These are phyloP conservation scores for Candida insectalens DNA, from an alignment of 805 yeast species.

Conservation along the genomic window DNA sequence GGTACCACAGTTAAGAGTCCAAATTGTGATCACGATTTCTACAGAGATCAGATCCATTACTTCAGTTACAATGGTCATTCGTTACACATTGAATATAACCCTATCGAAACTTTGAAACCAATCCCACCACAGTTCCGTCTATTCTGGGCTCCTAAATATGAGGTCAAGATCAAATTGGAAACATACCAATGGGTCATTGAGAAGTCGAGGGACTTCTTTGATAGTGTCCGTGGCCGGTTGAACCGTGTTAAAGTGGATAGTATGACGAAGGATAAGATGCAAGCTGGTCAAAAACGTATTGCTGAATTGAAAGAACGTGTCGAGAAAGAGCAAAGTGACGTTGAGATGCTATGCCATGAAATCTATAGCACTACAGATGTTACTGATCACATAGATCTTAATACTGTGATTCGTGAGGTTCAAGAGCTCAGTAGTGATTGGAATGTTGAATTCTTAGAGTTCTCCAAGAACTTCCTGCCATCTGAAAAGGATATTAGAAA, in stretches of 20 bases:
- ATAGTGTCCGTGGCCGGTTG: conserved; percentile 60
- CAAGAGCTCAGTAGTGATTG: conserved; percentile 80
- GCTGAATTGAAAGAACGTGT: conserved; percentile 47
- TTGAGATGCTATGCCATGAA: conserved; percentile 35
- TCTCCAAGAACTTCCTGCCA: conserved; percentile 73
- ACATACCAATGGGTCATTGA: conserved; percentile 42
- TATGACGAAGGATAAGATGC: conserved; percentile 60
- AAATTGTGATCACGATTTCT: conserved; percentile 71
- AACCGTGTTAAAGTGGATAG: conserved; percentile 71
- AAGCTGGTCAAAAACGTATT: conserved; percentile 54
- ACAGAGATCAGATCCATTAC: conserved; percentile 72
- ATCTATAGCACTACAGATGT: conserved; percentile 49
- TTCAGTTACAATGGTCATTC: conserved; percentile 76
- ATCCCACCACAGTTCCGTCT: conserved; percentile 66
- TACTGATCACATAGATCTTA: conserved; percentile 60
- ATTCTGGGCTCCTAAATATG: conserved; percentile 63
- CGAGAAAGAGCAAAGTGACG: conserved; percentile 36
- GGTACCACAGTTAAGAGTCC: conserved; percentile 46
- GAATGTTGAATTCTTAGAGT: conserved; percentile 76
- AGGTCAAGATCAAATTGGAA: conserved; percentile 59
- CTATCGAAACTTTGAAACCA: conserved; percentile 69
- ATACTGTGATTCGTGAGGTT: conserved; percentile 55
- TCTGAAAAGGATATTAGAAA: conserved; percentile 88
- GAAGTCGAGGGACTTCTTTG: conserved; percentile 55
- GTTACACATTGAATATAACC: conserved; percentile 68